Base-by-base conservation (phyloP, 2,329 filamentous ascomycete genomes). In the Epichloe hybrida region DNA sequence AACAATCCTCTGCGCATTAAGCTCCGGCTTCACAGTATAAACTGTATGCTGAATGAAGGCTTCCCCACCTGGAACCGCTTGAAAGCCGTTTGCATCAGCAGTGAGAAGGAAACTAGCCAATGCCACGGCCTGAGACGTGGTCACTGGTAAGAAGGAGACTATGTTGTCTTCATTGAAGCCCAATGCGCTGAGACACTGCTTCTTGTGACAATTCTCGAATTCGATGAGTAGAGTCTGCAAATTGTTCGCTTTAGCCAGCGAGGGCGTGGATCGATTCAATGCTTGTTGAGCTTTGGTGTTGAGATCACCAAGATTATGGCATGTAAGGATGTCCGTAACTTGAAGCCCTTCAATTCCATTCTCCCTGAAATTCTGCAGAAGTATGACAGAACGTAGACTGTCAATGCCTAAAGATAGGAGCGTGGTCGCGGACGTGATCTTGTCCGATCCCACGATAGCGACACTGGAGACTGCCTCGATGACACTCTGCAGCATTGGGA, bases 321-420 rank as follows among this genome's bases (percentile, higher is more conserved):
- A 42, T 42, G 40, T 11, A 20, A 42, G 40, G 12, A 42, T 42
- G 40, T 42, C 40, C 20, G 40, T 42, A 13, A 42, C 20, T 23
- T 42, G 40, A 11, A 42, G 20, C 0, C 20, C 38, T 20, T 41
- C 20, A 38, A 36, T 13, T 44, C 46, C 15, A 53, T 46, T 50
- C 53, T 60, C 59, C 34, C 63, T 57, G 11, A 66, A 50, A 21
- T 57, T 58, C 15, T 63, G 64, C n/a, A 66, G 53, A 2, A 67
- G 50, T 2, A 57, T 56, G 62, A 67, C 65, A 4, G 64, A 64
- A 5, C 61, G 56, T 3, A 68, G 57, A 57, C 64, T 67, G 48
- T 68, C 65, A n/a, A 68, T 51, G 2, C 65, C 65, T 20, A 42
- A 21, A 12, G 40, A 42, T 21, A 42, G 20, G 3, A 42, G 17